Base-by-base conservation (phyloP, 441 rosid species). In the Adansonia gregorii region DNA sequence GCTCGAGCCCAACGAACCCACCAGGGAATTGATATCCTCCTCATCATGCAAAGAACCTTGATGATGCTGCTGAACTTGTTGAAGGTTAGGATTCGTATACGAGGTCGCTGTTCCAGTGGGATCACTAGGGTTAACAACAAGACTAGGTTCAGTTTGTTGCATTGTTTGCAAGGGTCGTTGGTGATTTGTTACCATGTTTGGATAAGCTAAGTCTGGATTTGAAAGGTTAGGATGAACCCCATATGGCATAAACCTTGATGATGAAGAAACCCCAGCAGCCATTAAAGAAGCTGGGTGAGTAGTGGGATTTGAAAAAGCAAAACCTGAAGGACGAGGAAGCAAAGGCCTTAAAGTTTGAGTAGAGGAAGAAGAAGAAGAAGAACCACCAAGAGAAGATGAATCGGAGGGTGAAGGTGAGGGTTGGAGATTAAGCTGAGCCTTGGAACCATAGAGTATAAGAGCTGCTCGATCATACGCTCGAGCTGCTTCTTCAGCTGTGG, bases 391-490 rank as follows among this genome's bases (percentile, higher is more conserved):
- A 17, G 87, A 75, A 11, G 89, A 74, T 12, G 88, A 59, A 10
- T 0, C 0, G 1, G 27, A 1, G 1, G 90, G 80, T 60, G 93
- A 80, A 64, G 3, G 4, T 2, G 54, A 84, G 19, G 93, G 89
- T 45, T 91, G 91, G 70, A 95, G 82, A 84, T 95, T 93, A 43
- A 93, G 95, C 85, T 91, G 99, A 54, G 98, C 98, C 72, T 88
- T 88, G 17, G 98, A 84, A 2, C 99, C 99, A 76, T 95, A 92
- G 0, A 95, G 90, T 52, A 93, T 83, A 39, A 92, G 64, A 43
- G 98, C 98, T 4, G 98, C 98, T 7, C 98, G 96, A 87, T 95
- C 98, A 67, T 93, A 95, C 3, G 98, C 98, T 9, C 96, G 90
- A 8, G 98, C 99, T 2, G 99, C 99, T 20, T 93, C 99, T 83